Evolutionary conservation across 2,329 filamentous ascomycete species (phyloP), one percentile per base, ranked within the genome.

Genomic region (Fusarium guadeloupense): DNA sequence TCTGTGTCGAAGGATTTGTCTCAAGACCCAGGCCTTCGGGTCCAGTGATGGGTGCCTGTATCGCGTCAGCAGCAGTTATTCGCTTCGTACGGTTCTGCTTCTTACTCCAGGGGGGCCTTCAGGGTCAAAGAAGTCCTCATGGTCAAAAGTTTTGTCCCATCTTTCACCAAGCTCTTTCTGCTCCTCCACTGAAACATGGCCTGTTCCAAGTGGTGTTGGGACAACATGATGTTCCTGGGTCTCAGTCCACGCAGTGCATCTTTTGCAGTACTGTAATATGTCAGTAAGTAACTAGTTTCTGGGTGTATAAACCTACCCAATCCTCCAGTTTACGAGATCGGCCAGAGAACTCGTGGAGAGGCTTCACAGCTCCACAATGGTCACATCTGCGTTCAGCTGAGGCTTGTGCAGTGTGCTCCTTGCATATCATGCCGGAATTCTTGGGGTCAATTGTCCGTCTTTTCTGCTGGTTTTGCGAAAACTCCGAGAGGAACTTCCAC

Each of bases 351-450:
- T 71, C 43, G 1, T 71, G 59, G 3, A 67, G 40, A 1, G 68
- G 55, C 39, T 73, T 74, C 16, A 66, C 57, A 9, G 70, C 31
- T 2, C 50, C 33, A 45, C 77, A 79, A 1, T 74, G 39, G 4
- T 69, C 60, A 43, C 77, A 79, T 2, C 54, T 55, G 9, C 74
- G 39, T 54, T 77, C 72, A 4, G 39, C 31, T 1, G 63, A 47
- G 6, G 46, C 39, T 7, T 67, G 66, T 3, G 71, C 56, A 1
- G 68, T 66, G 45, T 78, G 77, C 5, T 75, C 70, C 8, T 67
- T 67, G 40, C 77, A 78, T 1, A 69, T 68, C 75, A 78, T 78
- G 23, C 75, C 75, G 1, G 69, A 72, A 35, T 73, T 72, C 1
- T 69, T 69, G 1, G 74, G 52, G 19, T 75, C 57, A n/a, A 74